Base-by-base conservation (phyloP, 441 rosid species). In the Gossypium aridum region DNA sequence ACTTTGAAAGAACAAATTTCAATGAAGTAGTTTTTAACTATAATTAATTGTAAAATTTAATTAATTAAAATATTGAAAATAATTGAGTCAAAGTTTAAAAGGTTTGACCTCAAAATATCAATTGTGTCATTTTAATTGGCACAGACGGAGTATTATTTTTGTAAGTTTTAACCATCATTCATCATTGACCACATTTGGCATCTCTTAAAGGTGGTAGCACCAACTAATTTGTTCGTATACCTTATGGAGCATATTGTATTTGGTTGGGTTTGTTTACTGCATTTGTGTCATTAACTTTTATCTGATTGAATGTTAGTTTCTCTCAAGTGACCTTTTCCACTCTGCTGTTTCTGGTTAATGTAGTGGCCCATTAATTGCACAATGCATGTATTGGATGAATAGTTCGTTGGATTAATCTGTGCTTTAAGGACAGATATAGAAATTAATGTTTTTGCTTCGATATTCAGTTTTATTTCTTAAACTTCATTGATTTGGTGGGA, bases 251-350 rank as follows among this genome's bases (percentile, higher is more conserved):
- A 54, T 70, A 26, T 70, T 20, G 64, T 56, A 19, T 55, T 70
- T 22, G 74, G 74, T 55, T 55, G 19, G 26, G 73, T 70, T 31
- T 55, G 49, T 70, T 17, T 20, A 55, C 9, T 14, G 64, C 53
- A 55, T 26, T 54, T 70, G 31, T 70, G 20, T 12, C 7, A 55
- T 55, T 17, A 54, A 55, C 63, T 55, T 19, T 34, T 56, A 34
- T 70, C 53, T 55, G 51, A 70, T 28, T n/a, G 17, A 20, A 70
- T 70, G 4, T 34, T 56, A 13, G 31, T 55, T 55, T 55, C 25
- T 70, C 13, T 34, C 4, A 12, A 19, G 31, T 56, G 64, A 70
- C 19, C 49, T 31, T 70, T 55, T 34, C 53, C 51, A 70, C 64
- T 5, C 9, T 17, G 64, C 63, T 70, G 49, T 31, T 55, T 54